Base-by-base conservation (phyloP, 2,329 filamentous ascomycete genomes). In the Xylariales sp. region DNA sequence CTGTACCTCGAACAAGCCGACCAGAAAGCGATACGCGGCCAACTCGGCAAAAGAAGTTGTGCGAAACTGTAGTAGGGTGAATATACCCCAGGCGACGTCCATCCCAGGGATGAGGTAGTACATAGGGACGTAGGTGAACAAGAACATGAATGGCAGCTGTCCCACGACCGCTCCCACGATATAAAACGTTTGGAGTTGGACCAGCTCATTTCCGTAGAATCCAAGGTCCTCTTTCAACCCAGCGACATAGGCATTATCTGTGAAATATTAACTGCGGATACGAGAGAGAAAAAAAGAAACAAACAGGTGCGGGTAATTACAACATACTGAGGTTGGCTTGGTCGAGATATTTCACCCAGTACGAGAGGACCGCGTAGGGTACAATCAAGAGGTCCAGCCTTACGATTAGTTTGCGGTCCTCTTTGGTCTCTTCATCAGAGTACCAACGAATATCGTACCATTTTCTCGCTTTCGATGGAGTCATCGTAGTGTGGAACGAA, bases 271-370 rank as follows among this genome's bases (percentile, higher is more conserved):
- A 34, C 48, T 60, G 57, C 48, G 48, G 32, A 43, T 52, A 60
- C 46, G 48, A 60, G 12, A 18, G 32, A 52, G 32, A 60, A 60
- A 60, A 12, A 52, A 60, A 52, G 1, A 52, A 60, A 60, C 9
- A 59, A 58, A 60, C 32, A 41, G 46, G 57, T 52, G 34, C 48
- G 57, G 36, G 45, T 36, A 23, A 23, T 23, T 48, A 4, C n/a
- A 43, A 52, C 79, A 57, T 69, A 86, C 84, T 87, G 57, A 87
- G 80, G 62, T 87, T 87, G 3, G 83, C 78, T 69, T 87, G 84
- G 69, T 87, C 85, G 8, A 88, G 81, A 66, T 87, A 86, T 73
- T 87, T 87, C 58, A 84, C 81, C 83, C 85, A 88, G 68, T 87
- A 87, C 0, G 83, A 81, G 2, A 88, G 74, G 52, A 87, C 84